These are phyloP conservation scores for Podospora comata DNA, from an alignment of 495 filamentous ascomycete species.

Conservation along the genomic window DNA sequence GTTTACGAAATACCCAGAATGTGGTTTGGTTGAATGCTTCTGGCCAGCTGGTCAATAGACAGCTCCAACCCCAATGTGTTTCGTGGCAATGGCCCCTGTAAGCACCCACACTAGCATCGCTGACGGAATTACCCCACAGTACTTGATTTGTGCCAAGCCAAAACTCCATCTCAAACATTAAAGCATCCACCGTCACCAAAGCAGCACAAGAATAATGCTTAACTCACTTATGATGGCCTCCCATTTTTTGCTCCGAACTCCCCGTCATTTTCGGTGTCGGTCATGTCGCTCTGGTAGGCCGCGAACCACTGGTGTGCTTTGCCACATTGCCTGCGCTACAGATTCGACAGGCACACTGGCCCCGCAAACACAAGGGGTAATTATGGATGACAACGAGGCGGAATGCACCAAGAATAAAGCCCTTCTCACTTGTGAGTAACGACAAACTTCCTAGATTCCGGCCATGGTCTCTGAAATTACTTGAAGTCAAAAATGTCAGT, in stretches of 20 bases:
- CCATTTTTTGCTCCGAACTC: neutral
- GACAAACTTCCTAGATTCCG: neutral
- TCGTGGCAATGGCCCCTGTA: neutral
- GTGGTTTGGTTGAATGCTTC: neutral
- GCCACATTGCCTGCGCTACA: neutral
- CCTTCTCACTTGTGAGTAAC: neutral
- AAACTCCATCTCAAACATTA: neutral
- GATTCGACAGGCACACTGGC: neutral
- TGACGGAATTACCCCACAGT: neutral
- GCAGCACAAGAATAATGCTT: neutral
- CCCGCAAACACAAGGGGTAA: neutral
- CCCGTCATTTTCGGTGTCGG: neutral
- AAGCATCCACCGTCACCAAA: neutral
- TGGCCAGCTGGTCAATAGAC: neutral
- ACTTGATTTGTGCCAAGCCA: neutral
- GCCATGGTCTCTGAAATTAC: neutral
- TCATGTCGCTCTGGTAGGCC: neutral
- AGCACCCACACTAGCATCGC: neutral
- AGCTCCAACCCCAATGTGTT: neutral
- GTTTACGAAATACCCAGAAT: neutral
- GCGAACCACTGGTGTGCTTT: neutral
- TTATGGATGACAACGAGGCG: neutral
- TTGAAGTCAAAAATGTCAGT: neutral
- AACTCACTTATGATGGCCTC: neutral
- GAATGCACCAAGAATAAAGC: neutral